A percentile compares a stretch with the other conserved stretches of the same genome.
phyloP scores from a whole-genome alignment of 1,139 yeast species.

The Geotrichum carabidarum region DNA sequence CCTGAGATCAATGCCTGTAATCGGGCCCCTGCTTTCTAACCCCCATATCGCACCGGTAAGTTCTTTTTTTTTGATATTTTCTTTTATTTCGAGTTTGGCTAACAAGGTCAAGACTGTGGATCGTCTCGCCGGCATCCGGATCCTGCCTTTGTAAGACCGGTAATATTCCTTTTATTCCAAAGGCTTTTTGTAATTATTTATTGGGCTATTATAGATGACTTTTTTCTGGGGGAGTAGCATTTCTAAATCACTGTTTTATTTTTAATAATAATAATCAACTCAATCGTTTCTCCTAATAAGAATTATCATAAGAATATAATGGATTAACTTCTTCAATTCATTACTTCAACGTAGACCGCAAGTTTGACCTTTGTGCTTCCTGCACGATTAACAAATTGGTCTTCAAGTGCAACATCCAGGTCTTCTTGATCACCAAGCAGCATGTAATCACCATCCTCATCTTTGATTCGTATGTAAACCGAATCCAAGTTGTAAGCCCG shows the following conservation, averaged over 20 bases:
- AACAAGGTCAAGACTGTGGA: constrained; percentile 10
- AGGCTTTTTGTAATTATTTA: background rate
- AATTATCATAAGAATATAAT: too few relatives aligned
- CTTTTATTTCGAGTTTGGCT: background rate
- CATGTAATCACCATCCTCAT: constrained; percentile 13
- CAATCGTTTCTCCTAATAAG: too few relatives aligned
- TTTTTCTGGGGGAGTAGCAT: too few relatives aligned
- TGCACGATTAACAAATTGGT: background rate
- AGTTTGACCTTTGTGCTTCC: background rate
- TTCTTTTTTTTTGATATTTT: constrained; percentile 7
- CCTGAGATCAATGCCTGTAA: constrained; percentile 76
- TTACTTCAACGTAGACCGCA: background rate
- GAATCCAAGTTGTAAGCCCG: background rate
- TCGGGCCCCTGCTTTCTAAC: constrained; percentile 79
- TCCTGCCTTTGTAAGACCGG: constrained; percentile 14
- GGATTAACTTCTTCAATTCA: background rate
- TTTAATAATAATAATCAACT: too few relatives aligned
- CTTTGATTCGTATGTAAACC: constrained; percentile 1
- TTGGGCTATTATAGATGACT: too few relatives aligned
- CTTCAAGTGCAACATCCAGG: constrained; percentile 9
- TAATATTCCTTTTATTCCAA: background rate
- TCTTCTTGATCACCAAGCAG: constrained; percentile 13
- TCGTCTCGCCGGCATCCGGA: constrained; percentile 14
- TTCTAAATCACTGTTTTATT: too few relatives aligned
- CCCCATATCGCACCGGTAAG: constrained; percentile 75